phyloP scores from a whole-genome alignment of 352 stramenopile genomes.

The Globisporangium mamillatum region DNA sequence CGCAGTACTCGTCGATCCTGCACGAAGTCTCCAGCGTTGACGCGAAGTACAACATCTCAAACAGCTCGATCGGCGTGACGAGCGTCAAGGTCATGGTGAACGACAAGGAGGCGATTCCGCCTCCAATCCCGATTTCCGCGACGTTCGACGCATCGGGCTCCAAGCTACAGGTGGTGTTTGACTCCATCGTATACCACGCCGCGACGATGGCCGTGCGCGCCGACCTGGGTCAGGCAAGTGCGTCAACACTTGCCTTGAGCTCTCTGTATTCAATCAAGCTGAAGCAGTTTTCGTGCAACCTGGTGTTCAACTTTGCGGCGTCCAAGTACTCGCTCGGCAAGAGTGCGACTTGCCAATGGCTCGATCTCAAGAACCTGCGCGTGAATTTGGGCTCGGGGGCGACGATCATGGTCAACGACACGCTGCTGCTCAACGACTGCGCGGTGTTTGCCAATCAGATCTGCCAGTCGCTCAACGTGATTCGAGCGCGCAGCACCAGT shows the following conservation, averaged over 20 bases:
- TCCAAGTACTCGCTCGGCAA: constrained; percentile 40
- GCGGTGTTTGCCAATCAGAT: constrained; percentile 38
- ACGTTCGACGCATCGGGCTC: constrained; percentile 54
- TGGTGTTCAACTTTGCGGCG: constrained; percentile 42
- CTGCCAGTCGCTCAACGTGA: constrained; percentile 42
- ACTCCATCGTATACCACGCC: constrained; percentile 65
- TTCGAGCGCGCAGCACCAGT: constrained; percentile 49
- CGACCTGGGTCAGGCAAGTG: not conserved
- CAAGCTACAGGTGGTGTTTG: constrained; percentile 53
- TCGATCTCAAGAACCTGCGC: constrained; percentile 48
- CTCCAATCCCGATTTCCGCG: constrained; percentile 43
- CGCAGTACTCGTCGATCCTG: constrained; percentile 48
- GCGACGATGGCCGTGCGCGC: constrained; percentile 49
- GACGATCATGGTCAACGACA: constrained; percentile 38
- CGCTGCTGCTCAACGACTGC: constrained; percentile 56
- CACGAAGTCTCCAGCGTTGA: constrained; percentile 51
- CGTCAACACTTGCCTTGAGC: not conserved
- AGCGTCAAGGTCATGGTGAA: constrained; percentile 52
- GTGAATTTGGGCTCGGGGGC: constrained; percentile 42
- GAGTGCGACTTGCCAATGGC: constrained; percentile 43
- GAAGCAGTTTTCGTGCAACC: constrained; percentile 43
- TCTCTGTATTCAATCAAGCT: constrained; percentile 31
- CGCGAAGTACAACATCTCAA: constrained; percentile 60
- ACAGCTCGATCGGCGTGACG: constrained; percentile 39
- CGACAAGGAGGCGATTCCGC: constrained; percentile 59